Evolutionary conservation across 345 rosid genomes (phyloP).

Genomic region (Eucalyptus regnans): DNA sequence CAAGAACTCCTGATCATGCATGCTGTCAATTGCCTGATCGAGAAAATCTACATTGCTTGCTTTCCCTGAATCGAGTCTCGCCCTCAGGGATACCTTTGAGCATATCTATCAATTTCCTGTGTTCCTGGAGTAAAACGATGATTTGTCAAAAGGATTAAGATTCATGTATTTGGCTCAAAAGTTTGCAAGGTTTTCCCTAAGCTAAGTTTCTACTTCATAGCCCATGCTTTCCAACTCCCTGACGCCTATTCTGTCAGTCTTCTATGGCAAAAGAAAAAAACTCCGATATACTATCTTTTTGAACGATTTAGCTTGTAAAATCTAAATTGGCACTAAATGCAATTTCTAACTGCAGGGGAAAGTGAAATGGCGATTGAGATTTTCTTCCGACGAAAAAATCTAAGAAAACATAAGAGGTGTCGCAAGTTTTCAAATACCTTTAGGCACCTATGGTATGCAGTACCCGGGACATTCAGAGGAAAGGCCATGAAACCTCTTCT

Average conservation of each 20-base stretch:
- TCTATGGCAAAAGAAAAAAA: background rate
- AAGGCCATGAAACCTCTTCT: background rate
- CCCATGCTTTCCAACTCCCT: background rate
- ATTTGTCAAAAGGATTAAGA: background rate
- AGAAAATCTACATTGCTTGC: background rate
- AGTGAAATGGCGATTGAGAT: background rate
- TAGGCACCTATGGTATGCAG: conserved; percentile 6
- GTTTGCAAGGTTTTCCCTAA: background rate
- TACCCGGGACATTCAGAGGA: conserved; percentile 13
- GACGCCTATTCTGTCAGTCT: background rate
- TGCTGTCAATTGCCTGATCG: background rate
- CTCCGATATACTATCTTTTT: background rate
- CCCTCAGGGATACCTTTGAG: background rate
- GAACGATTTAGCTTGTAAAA: background rate
- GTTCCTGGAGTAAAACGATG: background rate
- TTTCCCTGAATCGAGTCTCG: background rate
- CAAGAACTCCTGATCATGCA: conserved; percentile 1
- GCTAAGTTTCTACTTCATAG: background rate
- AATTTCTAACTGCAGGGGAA: background rate
- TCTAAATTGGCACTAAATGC: background rate
- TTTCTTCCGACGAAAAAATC: background rate
- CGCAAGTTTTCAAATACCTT: background rate
- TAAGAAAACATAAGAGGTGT: background rate
- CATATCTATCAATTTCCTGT: background rate
- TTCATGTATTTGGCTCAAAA: background rate